phyloP scores from a whole-genome alignment of 1,139 yeast genomes.

The Geotrichum europaeum region DNA sequence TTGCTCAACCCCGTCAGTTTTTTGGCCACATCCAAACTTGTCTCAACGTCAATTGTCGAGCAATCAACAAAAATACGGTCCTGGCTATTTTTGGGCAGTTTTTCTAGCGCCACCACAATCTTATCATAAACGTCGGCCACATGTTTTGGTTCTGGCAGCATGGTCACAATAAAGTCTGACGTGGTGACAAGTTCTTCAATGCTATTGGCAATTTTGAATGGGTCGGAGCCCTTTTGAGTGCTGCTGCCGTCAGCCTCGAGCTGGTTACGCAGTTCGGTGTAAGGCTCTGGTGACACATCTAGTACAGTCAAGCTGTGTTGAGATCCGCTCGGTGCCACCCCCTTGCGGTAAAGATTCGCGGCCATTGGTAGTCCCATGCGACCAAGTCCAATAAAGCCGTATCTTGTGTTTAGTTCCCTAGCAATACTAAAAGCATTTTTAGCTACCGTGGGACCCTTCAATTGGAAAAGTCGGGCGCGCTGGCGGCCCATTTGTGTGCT shows the following conservation, averaged over 20 bases:
- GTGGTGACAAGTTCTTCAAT: slow-evolving; percentile 38
- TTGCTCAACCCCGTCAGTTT: slow-evolving; percentile 20
- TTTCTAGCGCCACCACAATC: slow-evolving; percentile 30
- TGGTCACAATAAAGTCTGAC: slow-evolving; percentile 39
- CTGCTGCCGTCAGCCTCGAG: background rate
- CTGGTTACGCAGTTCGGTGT: background rate
- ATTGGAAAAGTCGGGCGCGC: background rate
- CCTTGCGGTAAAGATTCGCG: slow-evolving; percentile 36
- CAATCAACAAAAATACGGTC: slow-evolving; percentile 41
- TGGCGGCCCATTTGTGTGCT: background rate
- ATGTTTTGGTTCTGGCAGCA: slow-evolving; percentile 58
- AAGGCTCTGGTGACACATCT: background rate
- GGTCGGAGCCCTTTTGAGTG: background rate
- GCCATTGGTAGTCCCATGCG: slow-evolving; percentile 62
- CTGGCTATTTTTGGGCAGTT: background rate
- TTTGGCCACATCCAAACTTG: slow-evolving; percentile 39
- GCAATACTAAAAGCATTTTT: background rate
- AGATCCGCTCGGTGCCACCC: slow-evolving; percentile 39
- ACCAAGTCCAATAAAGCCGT: slow-evolving; percentile 54
- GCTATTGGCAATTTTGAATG: slow-evolving; percentile 24
- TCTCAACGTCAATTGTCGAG: slow-evolving; percentile 51
- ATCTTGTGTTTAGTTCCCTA: slow-evolving; percentile 1
- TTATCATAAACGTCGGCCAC: slow-evolving; percentile 44
- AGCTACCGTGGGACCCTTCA: background rate
- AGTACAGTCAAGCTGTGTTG: slow-evolving; percentile 29